Base-by-base conservation (phyloP, 1,139 yeast genomes). In the Suhomyces yuchorum region DNA sequence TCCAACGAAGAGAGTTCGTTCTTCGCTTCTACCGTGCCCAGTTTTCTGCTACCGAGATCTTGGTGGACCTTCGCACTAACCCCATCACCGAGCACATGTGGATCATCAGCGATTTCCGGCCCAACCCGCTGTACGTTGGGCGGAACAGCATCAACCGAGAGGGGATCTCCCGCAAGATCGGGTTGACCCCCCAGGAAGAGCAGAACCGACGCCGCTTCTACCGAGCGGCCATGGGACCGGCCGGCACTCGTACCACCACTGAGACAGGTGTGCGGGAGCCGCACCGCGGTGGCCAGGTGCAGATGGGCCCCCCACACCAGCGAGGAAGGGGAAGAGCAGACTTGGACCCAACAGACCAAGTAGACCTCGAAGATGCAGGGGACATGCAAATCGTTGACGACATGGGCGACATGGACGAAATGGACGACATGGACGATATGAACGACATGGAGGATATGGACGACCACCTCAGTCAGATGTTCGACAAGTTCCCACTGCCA, bases 401-500 rank as follows among this genome's bases (percentile, higher is more conserved):
- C 9, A 22, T 14, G 22, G 26, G 17, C 7, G 30, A 23, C 11
- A n/a, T n/a, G 15, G 34, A 30, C 2, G 34, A 30, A 14, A 4
- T 11, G 30, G 39, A 19, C 7, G 23, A 12, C 17, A 15, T 24
- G 32, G 40, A 23, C 8, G 36, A 19, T 8, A 14, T 14, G 28
- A 19, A 20, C 19, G 36, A 24, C 34, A 47, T 44, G n/a, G 43
- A 34, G 22, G 52, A 50, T 14, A 50, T 44, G 34, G 54, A 54
- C 19, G 59, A 52, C 14, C 46, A 44, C 19, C 32, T 51, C 37
- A 56, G 60, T 40, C 76, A 71, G 54, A 53, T 69, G 6, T 68
- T 62, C 55, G 76, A 71, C 44, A 69, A 78, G 56, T 77, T 80
- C 22, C 79, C 78, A 43, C 79, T 85, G 3, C 89, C 89, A 1